Conservation (phyloP, 2,329 filamentous ascomycete species). For the Aspergillus viridinutans region DNA sequence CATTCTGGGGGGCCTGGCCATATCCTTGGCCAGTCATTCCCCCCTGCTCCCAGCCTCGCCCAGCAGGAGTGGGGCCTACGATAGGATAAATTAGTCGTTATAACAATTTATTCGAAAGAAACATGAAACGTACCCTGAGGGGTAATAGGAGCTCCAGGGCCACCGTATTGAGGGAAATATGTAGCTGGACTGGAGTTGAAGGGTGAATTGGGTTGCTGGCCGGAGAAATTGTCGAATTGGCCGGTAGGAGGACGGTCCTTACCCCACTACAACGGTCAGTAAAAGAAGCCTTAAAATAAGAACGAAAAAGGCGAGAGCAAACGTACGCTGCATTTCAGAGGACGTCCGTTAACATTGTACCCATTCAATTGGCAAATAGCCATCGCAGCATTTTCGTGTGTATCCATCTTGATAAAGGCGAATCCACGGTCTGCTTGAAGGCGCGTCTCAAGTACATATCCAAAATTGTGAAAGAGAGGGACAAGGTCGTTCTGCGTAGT, state of each 20-base stretch:
- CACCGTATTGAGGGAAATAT: conserved; percentile 93
- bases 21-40: conserved; percentile 50
- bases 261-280: conserved; percentile 68
- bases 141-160: conserved; percentile 61
- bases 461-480: conserved; percentile 98
- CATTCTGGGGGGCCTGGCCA: conserved; percentile 64
- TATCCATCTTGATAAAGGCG: conserved; percentile 99
- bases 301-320: conserved; percentile 1
- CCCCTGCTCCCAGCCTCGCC: conserved; percentile 52
- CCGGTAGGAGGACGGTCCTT: conserved; percentile 93
- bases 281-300: conserved; percentile 29
- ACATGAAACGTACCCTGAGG: conserved; percentile 46
- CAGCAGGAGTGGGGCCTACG: conserved; percentile 54
- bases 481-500: conserved; percentile 94
- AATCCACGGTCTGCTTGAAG: conserved; percentile 98
- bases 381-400: conserved; percentile 96
- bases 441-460: conserved; percentile 92
- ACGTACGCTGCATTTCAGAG: conserved; percentile 97
- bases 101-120: background rate
- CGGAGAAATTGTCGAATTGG: conserved; percentile 77
- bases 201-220: conserved; percentile 67
- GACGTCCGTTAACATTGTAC: conserved; percentile 95
- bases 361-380: conserved; percentile 97
- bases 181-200: conserved; percentile 70
- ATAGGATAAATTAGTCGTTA: conserved; percentile 8